Evolutionary conservation across 2,329 filamentous ascomycete genomes (phyloP).

Genomic region (Phaeosphaeriaceae sp.): DNA sequence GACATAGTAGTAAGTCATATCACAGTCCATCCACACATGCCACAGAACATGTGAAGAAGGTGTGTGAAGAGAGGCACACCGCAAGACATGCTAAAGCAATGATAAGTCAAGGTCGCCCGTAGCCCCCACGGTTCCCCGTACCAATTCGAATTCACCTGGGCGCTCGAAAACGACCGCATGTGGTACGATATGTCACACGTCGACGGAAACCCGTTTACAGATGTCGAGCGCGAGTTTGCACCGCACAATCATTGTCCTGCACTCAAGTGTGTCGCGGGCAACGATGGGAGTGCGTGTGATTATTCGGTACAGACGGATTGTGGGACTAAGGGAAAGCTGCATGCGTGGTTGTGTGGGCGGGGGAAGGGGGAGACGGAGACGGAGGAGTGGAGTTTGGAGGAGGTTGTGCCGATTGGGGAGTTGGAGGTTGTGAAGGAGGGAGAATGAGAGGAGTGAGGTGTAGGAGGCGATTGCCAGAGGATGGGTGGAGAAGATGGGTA

Average conservation of each 20-base stretch:
- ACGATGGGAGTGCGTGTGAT: constrained; percentile 1
- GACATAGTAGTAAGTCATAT: constrained; percentile 1
- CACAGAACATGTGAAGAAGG: too few relatives aligned
- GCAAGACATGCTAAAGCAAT: background rate
- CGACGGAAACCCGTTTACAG: constrained; percentile 4
- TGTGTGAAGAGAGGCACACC: too few relatives aligned
- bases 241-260: background rate
- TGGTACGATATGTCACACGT: constrained; percentile 10
- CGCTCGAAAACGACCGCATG: constrained; percentile 1
- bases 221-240: constrained; percentile 1
- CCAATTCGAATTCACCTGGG: constrained; percentile 10
- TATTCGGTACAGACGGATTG: background rate
- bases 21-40: background rate
- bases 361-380: background rate
- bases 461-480: too few relatives aligned
- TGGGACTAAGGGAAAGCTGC: background rate
- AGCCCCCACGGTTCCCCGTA: constrained; percentile 1
- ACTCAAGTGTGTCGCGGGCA: background rate
- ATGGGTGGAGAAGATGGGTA: background rate
- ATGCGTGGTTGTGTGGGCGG: background rate
- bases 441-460: background rate
- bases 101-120: constrained; percentile 8
- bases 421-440: background rate
- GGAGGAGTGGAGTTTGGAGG: background rate
- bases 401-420: background rate